phyloP scores from a whole-genome alignment of 441 rosid genomes.

The Adansonia gregorii region DNA sequence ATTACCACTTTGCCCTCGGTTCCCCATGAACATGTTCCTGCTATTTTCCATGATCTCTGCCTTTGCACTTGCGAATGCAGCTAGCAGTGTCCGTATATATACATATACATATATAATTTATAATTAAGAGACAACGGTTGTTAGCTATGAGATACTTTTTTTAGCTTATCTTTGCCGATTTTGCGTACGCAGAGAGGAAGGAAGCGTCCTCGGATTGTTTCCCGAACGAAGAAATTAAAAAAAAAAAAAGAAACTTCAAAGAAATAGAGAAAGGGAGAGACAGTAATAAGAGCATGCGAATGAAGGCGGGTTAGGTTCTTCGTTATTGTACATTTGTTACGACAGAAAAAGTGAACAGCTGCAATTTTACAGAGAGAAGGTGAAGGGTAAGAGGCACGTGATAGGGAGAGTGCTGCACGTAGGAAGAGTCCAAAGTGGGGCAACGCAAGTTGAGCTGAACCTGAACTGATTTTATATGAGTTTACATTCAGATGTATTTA shows the following conservation, averaged over 20 bases:
- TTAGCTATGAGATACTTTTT: neutral
- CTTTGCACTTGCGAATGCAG: neutral
- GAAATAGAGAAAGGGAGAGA: neutral
- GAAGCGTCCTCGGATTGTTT: slow-evolving; percentile 11
- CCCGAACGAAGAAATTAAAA: slow-evolving; percentile 20
- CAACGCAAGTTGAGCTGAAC: neutral
- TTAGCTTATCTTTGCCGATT: slow-evolving; percentile 21
- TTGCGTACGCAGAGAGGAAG: neutral
- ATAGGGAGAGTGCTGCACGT: slow-evolving; percentile 16
- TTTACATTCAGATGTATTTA: no score
- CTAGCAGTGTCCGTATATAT: neutral
- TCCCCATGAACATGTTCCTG: slow-evolving; percentile 32
- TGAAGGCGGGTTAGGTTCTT: neutral
- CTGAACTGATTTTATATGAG: neutral
- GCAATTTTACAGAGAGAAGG: neutral
- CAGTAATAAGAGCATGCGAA: neutral
- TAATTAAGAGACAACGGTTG: slow-evolving; percentile 3
- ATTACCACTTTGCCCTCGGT: slow-evolving; percentile 23
- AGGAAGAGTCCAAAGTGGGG: slow-evolving; percentile 11
- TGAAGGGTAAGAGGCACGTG: slow-evolving; percentile 19
- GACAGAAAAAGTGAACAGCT: slow-evolving; percentile 10
- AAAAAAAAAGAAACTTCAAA: neutral
- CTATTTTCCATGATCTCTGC: slow-evolving; percentile 44
- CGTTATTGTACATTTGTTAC: no score
- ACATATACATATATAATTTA: neutral